Evolutionary conservation across 495 filamentous ascomycete species (phyloP), one percentile per base, ranked within the genome.

Genomic region (Podospora pseudoanserina): DNA sequence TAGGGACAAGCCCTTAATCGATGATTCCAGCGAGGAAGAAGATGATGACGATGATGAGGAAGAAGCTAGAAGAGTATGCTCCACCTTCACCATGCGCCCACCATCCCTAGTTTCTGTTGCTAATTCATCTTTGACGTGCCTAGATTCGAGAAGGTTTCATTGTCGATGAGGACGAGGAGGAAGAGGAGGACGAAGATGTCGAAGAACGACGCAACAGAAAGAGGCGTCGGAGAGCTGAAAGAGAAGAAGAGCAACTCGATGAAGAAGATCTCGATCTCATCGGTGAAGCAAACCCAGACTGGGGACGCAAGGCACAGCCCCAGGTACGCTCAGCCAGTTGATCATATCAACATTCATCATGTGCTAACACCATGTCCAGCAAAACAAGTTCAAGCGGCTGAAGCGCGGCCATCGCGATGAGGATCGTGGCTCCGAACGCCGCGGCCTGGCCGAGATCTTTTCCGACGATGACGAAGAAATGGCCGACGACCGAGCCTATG

Each of bases 251-350:
- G 63, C 87, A 86, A 58, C 85, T 99, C 18, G 96, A 98, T 71
- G 94, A 97, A 65, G 95, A 99, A 79, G 95, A 99, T 85, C 79
- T 99, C 63, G 96, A 98, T 78, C 83, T 99, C 44, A 96, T 99
- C 70, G 93, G 91, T 5, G 91, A 93, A 73, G 85, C 86, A 64
- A 86, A 86, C 71, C 90, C 90, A 2, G 87, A 88, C 49, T 87
- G 87, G 74, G 87, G 91, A 72, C 86, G 87, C 20, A 85, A 86
- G 65, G 79, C 85, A 30, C 77, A 88, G 32, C 76, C 86, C 58
- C 86, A 92, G 82, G 91, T 92, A 85, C 62, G 83, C 63, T 16
- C 49, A 1, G 28, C 18, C 15, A 20, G 9, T 30, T 6, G 5
- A 3, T 23, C 2, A 19, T 39, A 18, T 5, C 4, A 28, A 44